Evolutionary conservation across 306 rosid genomes (phyloP), one percentile per base, ranked within the genome.

Genomic region (Gillenia trifoliata): DNA sequence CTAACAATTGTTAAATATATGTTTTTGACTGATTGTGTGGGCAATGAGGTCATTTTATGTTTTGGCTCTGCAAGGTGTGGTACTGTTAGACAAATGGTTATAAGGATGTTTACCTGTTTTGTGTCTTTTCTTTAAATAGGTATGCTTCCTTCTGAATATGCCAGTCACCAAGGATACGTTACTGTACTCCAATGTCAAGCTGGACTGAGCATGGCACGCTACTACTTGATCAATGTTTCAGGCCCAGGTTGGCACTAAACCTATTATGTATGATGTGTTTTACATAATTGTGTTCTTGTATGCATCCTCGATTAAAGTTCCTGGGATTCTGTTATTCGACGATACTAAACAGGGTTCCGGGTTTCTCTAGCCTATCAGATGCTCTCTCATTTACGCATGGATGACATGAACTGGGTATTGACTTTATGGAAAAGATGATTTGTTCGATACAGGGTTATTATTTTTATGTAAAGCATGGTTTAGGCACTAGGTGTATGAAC

Each of bases 141-240:
- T 82, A 34, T 36, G 82, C 83, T 91, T 87, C 83, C 93, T 93
- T 75, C 8, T 88, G 73, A 77, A 87, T 61, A 90, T 93, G 98
- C 90, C 95, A 19, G 76, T 90, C 71, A 89, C 97, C 31, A 90
- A 81, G 86, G 98, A 93, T 88, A 93, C 98, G 2, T 91, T 93
- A 69, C 87, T 93, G 20, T 93, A 90, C 81, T 89, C 98, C 41
- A 93, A 87, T 41, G 96, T 93, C 83, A 93, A 93, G 85, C 88
- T 92, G 73, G 98, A 92, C 73, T 92, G 83, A 79, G 81, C 86
- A 30, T 71, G 75, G 62, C 57, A 54, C 40, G 25, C 62, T 67
- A 64, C 64, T 72, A 23, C 64, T 38, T 49, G 25, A 38, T 41
- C 23, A 80, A 79, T 67, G 49, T 74, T 59, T 68, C 50, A 70